Base-by-base conservation (phyloP, 2,329 filamentous ascomycete species). In the Ampelomyces quisqualis region DNA sequence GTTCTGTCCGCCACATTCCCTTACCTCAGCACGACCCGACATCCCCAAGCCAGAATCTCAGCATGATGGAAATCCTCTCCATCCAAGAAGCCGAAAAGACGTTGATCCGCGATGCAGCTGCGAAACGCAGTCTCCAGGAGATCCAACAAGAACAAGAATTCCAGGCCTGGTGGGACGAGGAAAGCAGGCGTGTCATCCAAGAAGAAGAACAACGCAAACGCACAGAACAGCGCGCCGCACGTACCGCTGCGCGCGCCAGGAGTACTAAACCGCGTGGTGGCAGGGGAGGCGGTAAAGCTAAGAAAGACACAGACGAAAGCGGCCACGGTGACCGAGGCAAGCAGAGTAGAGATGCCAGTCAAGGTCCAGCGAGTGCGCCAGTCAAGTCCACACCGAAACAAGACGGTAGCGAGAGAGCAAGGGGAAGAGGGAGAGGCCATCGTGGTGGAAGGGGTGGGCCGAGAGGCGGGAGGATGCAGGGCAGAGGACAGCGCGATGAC, bases 101-200 rank as follows among this genome's bases (percentile, higher is more conserved):
- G 42, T 79, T 81, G 13, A 83, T 94, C 46, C 85, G 82, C 38
- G 90, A 95, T 63, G 88, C 90, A 1, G 84, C 84, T 8, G 88
- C 90, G 2, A 96, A 95, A 70, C 80, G 91, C 40, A 93, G 88
- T 49, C 72, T 98, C 20, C 84, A 94, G 60, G 93, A 97, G 49
- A 98, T 98, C 44, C 93, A 98, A 65, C 83, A 93, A 52, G 93
- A 98, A 69, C 93, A 98, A 63, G 89, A 89, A 36, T 98, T 98
- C 64, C 88, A 96, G 64, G 84, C 94, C 64, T 95, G 90, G 90
- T 95, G 90, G 90, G 88, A 94, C 53, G 83, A 86, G 48, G 90
- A 95, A 67, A 89, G 84, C 57, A 77, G 78, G 45, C 77, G 86
- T 19, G 80, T 85, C 24, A 84, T 85, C 50, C 80, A 85, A 52